Evolutionary conservation across 352 stramenopile species (phyloP), one percentile per base, ranked within the genome.

Genomic region (Pythium monospermum): DNA sequence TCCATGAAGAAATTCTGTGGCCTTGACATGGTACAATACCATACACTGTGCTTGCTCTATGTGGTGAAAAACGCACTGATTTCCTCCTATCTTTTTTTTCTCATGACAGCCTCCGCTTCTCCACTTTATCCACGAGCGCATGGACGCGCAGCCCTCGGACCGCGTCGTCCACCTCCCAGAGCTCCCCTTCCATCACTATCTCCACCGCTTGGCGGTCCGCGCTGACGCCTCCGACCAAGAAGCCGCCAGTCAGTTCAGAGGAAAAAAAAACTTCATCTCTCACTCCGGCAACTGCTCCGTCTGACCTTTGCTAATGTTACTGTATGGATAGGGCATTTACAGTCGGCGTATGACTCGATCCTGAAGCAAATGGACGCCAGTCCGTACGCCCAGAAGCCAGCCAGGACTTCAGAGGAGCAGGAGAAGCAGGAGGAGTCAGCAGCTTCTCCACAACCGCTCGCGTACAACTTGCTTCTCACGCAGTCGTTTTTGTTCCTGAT

Each of bases 401-500:
- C 45, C 19, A 46, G 40, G 12, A 44, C 54, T 10, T 43, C 36
- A 6, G 43, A 37, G 0, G 31, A 22, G 10, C 22, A 49, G n/a
- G n/a, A n/a, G n/a, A n/a, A n/a, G n/a, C n/a, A n/a, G n/a, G n/a
- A n/a, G n/a, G n/a, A n/a, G n/a, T n/a, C n/a, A n/a, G n/a, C n/a
- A n/a, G n/a, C n/a, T n/a, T n/a, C n/a, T n/a, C n/a, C n/a, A 6
- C 59, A 80, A 23, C 63, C 66, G 0, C 50, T 89, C 21, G 74
- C 82, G 19, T 91, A 91, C 69, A 93, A 93, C 35, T 32, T 91
- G 41, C 54, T 92, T 38, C 57, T 92, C 27, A 92, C 82, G n/a
- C 51, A 52, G 31, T 80, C 72, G 36, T 89, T 89, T 57, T 53
- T 92, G 37, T 78, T 89, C 32, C 38, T 92, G 35, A 71, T 89